Conservation (phyloP, 306 rosid species). For the Cucurbita ficifolia region DNA sequence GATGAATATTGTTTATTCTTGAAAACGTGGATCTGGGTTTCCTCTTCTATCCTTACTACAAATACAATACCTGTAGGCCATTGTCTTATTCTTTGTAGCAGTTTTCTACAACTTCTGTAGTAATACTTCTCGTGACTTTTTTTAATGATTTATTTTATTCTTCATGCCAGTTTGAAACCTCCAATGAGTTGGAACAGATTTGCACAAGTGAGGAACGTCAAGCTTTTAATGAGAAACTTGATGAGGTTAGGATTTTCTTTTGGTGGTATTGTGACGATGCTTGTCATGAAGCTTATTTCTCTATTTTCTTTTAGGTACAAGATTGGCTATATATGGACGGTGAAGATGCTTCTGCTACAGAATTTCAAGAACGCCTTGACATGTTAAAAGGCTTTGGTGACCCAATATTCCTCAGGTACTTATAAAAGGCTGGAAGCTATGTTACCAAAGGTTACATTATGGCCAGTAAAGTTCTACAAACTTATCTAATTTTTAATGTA, state of each 20-base stretch:
- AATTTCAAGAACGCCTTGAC: constrained; percentile 67
- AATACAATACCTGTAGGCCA: background rate
- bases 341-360: constrained; percentile 84
- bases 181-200: constrained; percentile 46
- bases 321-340: constrained; percentile 96
- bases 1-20: background rate
- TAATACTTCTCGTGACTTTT: background rate
- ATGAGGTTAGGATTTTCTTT: constrained; percentile 47
- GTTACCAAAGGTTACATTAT: background rate
- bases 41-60: background rate
- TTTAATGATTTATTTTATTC: constrained; percentile 5
- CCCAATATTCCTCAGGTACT: constrained; percentile 75
- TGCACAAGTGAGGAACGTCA: constrained; percentile 65
- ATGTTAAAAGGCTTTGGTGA: constrained; percentile 65
- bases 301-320: constrained; percentile 48
- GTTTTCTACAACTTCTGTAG: background rate
- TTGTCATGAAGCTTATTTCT: constrained; percentile 2
- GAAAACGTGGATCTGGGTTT: background rate
- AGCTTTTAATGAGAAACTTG: constrained; percentile 69
- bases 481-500: constrained; percentile 20
- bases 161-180: constrained; percentile 63
- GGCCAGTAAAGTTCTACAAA: background rate
- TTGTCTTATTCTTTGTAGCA: background rate
- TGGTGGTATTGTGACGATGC: background rate
- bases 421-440: background rate